Evolutionary conservation across 768 basidiomycete genomes (phyloP), one percentile per base, ranked within the genome.

Genomic region (Boletus rubroflammeus): DNA sequence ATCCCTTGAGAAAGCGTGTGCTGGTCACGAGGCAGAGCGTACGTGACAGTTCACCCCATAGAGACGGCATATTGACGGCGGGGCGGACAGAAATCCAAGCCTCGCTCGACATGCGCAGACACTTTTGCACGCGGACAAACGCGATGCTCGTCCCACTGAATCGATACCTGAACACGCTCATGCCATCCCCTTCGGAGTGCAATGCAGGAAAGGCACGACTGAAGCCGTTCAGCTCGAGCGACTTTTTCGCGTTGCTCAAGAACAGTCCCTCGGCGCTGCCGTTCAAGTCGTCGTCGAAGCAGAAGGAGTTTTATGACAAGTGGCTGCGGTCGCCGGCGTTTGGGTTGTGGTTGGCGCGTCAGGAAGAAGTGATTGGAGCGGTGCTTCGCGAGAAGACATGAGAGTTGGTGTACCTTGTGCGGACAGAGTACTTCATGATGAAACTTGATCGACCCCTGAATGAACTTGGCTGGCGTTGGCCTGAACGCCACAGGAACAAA

Each of bases 141-240:
- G 86, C 86, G 50, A 78, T 98, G 56, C 81, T 98, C 21, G 86
- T 90, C 3, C 96, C 96, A 0, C 79, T 98, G 5, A 86, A 95
- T 61, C 83, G 95, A 59, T 98, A 98, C 75, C 84, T 98, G 39
- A 88, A 90, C 55, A 86, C 87, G 1, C 79, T 95, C 45, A 91
- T 94, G 68, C 90, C 91, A 54, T 79, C 83, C 19, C 86, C 83
- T 6, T 70, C 75, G 8, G 83, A 79, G 31, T 62, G 74, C 15
- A 61, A 67, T 44, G 52, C 58, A 2, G 59, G 62, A 14, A 54
- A 67, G 35, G 43, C 62, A 7, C 72, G 83, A 11, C 75, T 91
- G 42, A 88, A 83, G 59, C 79, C 88, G 3, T 94, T 93, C 68
- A 88, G 80, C 63, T 72, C 80, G 36, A 71, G 72, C 1, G 78